Conservation (phyloP, 495 filamentous ascomycete species). For the Penicillium parvum region DNA sequence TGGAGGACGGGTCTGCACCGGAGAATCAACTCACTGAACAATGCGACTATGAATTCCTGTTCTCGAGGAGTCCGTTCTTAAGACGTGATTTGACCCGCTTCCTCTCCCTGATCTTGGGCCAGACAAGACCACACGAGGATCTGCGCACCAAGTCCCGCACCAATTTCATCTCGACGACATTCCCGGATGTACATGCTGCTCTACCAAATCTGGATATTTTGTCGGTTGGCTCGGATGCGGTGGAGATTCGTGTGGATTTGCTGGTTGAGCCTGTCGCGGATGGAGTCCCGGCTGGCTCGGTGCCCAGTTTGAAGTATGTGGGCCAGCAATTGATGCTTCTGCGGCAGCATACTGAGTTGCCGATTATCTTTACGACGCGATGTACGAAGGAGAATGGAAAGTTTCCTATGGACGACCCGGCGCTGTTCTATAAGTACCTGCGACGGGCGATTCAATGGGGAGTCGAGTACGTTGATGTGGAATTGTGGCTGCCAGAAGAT, state of each 20-base stretch:
- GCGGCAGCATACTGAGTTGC: conserved; percentile 75
- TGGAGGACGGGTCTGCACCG: conserved; percentile 62
- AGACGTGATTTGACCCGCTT: conserved; percentile 75
- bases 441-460: conserved; percentile 79
- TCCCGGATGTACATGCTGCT: conserved; percentile 79
- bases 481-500: conserved; percentile 76
- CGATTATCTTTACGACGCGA: conserved; percentile 81
- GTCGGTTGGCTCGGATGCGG: conserved; percentile 77
- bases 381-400: conserved; percentile 76
- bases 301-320: conserved; percentile 77
- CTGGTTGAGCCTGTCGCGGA: conserved; percentile 65
- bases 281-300: conserved; percentile 45
- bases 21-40: conserved; percentile 57
- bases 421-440: conserved; percentile 70
- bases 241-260: conserved; percentile 78
- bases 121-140: conserved; percentile 68
- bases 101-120: conserved; percentile 69
- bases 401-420: conserved; percentile 76
- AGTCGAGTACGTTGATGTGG: conserved; percentile 82
- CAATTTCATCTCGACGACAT: conserved; percentile 81
- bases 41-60: conserved; percentile 81
- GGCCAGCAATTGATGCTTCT: conserved; percentile 80
- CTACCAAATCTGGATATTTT: conserved; percentile 79
- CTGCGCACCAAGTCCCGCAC: conserved; percentile 70
- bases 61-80: conserved; percentile 64